Base-by-base conservation (phyloP, 176 grass and related monocot genomes). In the Ananas comosus region DNA sequence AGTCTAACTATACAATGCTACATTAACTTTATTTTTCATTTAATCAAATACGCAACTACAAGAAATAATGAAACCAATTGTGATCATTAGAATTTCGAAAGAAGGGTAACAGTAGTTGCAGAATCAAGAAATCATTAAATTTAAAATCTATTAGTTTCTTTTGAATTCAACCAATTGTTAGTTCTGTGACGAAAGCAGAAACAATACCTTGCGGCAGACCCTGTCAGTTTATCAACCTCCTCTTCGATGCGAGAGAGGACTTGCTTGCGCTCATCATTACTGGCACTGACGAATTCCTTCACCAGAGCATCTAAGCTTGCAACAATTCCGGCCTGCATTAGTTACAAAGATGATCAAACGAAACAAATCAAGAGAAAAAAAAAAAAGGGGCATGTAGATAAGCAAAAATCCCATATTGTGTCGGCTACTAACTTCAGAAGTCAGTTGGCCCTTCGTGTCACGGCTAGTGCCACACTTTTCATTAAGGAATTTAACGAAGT, bases 401-500 rank as follows among this genome's bases (percentile, higher is more conserved):
- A 18, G 13, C 2, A 22, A 50, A 22, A 50, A 21, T 50, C 47
- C 64, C 48, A 13, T 23, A 49, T 25, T 25, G 12, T 19, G 7
- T 69, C 42, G 9, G 61, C 64, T 2, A 68, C 82, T 64, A 69
- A 91, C 94, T 85, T 99, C 83, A 48, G 82, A 80, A 73, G 82
- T 88, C 48, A 99, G 89, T 78, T 90, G 82, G 65, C 94, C 89
- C 74, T 90, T 99, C 14, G 87, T 80, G 72, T 99, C 84, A 76
- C 89, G 82, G 72, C 65, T 88, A 2, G 87, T 93, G 75, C 89
- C 94, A 83, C 79, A 81, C 57, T 86, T 93, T 80, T 99, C 89
- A 80, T 99, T 99, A 53, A 99, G 87, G 66, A 99, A 99, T 64
- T 83, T 93, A 53, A 99, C 80, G 64, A 99, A 99, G 65, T 86